phyloP scores from a whole-genome alignment of 352 stramenopile species.

The Phytophthora ramorum region DNA sequence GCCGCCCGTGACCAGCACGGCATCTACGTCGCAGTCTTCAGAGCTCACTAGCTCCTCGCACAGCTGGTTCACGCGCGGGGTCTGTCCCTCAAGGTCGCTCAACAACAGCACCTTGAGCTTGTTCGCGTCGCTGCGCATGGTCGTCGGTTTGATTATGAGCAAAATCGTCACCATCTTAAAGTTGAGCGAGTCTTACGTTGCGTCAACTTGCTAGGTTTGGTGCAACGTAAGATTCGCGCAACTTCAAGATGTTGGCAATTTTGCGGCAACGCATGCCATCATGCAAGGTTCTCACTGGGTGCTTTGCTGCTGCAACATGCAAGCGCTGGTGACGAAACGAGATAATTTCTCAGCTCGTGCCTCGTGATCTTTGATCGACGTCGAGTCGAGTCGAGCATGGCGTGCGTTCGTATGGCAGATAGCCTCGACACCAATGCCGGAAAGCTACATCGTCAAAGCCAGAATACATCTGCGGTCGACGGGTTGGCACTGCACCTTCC shows the following conservation, averaged over 20 bases:
- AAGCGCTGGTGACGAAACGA: too few species aligned
- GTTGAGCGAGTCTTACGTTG: too few species aligned
- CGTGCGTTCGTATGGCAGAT: constrained; percentile 4
- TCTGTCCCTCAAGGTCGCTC: constrained; percentile 72
- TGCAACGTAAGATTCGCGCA: constrained; percentile 19
- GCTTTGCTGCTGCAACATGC: too few species aligned
- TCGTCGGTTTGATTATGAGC: not conserved
- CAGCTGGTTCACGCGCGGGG: constrained; percentile 74
- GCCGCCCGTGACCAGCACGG: constrained; percentile 78
- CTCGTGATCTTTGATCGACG: constrained; percentile 3
- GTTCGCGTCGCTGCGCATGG: constrained; percentile 26
- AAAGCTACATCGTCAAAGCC: constrained; percentile 15
- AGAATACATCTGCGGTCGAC: constrained; percentile 3
- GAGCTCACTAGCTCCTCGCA: constrained; percentile 82
- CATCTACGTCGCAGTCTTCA: constrained; percentile 66
- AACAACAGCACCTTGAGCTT: constrained; percentile 81
- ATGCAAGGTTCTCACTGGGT: too few species aligned
- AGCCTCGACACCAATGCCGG: not conserved
- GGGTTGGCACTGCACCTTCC: constrained; percentile 22
- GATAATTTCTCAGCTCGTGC: constrained; percentile 22
- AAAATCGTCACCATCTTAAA: too few species aligned
- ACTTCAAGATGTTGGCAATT: constrained; percentile 4
- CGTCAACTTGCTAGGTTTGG: not conserved
- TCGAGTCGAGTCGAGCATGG: constrained; percentile 19
- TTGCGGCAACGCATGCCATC: too few species aligned